Conservation (phyloP, 805 yeast genomes). For the Limtongia smithiae region DNA sequence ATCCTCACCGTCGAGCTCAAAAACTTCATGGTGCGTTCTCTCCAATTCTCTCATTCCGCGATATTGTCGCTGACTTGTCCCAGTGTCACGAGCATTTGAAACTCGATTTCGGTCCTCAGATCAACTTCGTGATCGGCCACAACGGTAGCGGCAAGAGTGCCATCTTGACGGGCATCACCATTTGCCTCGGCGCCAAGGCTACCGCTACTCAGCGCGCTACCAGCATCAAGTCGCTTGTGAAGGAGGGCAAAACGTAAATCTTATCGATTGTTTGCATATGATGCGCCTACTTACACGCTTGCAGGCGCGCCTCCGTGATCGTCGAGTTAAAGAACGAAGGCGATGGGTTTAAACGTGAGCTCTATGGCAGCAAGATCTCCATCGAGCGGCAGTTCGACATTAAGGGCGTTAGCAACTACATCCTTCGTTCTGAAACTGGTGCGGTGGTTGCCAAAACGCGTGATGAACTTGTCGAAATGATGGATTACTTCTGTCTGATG, state of each 20-base stretch:
- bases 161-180: slow-evolving; percentile 84
- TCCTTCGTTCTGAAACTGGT: slow-evolving; percentile 51
- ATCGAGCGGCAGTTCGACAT: slow-evolving; percentile 64
- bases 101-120: slow-evolving; percentile 68
- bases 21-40: slow-evolving; percentile 56
- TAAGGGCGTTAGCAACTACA: slow-evolving; percentile 52
- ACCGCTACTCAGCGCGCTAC: slow-evolving; percentile 81
- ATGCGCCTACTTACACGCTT: too few species aligned
- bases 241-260: slow-evolving; percentile 62
- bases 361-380: slow-evolving; percentile 64
- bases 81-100: slow-evolving; percentile 80
- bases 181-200: slow-evolving; percentile 86
- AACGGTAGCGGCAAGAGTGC: slow-evolving; percentile 96
- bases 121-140: slow-evolving; percentile 93
- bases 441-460: slow-evolving; percentile 58
- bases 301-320: slow-evolving; percentile 51
- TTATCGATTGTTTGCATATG: background rate
- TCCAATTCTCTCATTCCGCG: slow-evolving; percentile 30
- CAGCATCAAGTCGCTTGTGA: slow-evolving; percentile 63
- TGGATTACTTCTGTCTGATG: slow-evolving; percentile 68
- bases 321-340: slow-evolving; percentile 66
- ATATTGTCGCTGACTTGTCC: background rate
- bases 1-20: slow-evolving; percentile 59
- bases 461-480: slow-evolving; percentile 60
- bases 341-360: slow-evolving; percentile 56